phyloP scores from a whole-genome alignment of 371 early-diverging fungal species.

The Mortierella sp. region DNA sequence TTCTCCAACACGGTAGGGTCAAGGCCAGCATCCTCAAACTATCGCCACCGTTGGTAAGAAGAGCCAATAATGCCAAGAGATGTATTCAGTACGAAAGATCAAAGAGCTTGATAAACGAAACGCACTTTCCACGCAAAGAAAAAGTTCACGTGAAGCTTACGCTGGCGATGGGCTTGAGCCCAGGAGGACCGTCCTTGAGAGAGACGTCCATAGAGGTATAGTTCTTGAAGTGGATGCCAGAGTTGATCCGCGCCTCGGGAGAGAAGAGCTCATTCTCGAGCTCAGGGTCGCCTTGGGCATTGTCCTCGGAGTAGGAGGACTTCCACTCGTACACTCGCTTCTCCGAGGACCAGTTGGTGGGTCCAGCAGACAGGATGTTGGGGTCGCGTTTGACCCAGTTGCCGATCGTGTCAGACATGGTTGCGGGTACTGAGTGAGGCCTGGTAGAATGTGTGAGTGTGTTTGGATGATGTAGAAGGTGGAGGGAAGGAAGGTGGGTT shows the following conservation, averaged over 20 bases:
- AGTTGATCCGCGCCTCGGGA: conserved; percentile 20
- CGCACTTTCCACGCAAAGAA: conserved; percentile 4
- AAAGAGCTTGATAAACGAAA: neutral
- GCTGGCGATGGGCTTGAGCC: neutral
- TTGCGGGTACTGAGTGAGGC: neutral
- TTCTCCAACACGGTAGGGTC: conserved; percentile 69
- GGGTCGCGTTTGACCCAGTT: conserved; percentile 24
- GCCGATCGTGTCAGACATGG: conserved; percentile 29
- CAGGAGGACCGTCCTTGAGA: conserved; percentile 23
- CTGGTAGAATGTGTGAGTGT: neutral
- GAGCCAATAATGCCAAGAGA: too few species aligned
- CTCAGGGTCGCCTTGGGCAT: conserved; percentile 19
- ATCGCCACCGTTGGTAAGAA: neutral
- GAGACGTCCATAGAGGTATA: conserved; percentile 23
- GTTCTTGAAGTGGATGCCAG: conserved; percentile 44
- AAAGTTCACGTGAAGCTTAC: neutral
- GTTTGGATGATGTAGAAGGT: neutral
- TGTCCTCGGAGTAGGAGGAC: conserved; percentile 19
- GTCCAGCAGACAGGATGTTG: neutral
- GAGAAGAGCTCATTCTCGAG: conserved; percentile 41
- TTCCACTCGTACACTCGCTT: conserved; percentile 46
- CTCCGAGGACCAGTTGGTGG: conserved; percentile 36
- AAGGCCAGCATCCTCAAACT: conserved; percentile 65
- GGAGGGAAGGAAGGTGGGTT: neutral
- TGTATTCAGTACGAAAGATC: too few species aligned